phyloP scores from a whole-genome alignment of 176 grass and related monocot genomes.

The Zoysia japonica region DNA sequence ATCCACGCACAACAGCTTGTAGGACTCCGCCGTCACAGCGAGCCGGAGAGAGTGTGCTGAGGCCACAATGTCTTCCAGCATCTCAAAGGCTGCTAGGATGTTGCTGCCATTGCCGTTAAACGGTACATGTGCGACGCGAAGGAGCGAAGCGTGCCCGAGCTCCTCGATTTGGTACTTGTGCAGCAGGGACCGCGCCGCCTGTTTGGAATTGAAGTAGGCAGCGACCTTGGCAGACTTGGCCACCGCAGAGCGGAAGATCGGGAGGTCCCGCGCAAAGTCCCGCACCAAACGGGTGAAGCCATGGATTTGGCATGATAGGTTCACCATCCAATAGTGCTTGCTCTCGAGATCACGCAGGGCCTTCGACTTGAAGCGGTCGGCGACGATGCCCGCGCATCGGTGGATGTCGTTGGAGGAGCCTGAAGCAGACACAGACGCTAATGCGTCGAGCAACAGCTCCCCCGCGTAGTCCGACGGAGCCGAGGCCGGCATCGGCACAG shows the following conservation, averaged over 20 bases:
- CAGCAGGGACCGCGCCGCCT: constrained; percentile 51
- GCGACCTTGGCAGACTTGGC: constrained; percentile 62
- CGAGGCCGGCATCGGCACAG: constrained; percentile 35
- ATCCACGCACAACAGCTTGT: constrained; percentile 60
- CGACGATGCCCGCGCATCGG: constrained; percentile 70
- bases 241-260: constrained; percentile 54
- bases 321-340: constrained; percentile 75
- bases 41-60: constrained; percentile 52
- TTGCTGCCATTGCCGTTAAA: constrained; percentile 36
- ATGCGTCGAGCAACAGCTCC: constrained; percentile 57
- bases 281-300: constrained; percentile 60
- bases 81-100: constrained; percentile 49
- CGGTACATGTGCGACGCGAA: constrained; percentile 40
- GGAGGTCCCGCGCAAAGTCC: constrained; percentile 59
- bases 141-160: constrained; percentile 58
- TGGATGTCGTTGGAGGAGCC: constrained; percentile 52
- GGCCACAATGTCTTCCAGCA: constrained; percentile 59
- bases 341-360: constrained; percentile 68
- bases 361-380: constrained; percentile 79
- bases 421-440: constrained; percentile 43
- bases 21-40: constrained; percentile 57
- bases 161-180: constrained; percentile 70
- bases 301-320: constrained; percentile 69
- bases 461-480: constrained; percentile 56
- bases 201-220: constrained; percentile 68